Percentiles rank a stretch among this genome's conserved stretches.
Evolutionary conservation across 352 stramenopile species (phyloP).

Genomic region (Albugo laibachii): DNA sequence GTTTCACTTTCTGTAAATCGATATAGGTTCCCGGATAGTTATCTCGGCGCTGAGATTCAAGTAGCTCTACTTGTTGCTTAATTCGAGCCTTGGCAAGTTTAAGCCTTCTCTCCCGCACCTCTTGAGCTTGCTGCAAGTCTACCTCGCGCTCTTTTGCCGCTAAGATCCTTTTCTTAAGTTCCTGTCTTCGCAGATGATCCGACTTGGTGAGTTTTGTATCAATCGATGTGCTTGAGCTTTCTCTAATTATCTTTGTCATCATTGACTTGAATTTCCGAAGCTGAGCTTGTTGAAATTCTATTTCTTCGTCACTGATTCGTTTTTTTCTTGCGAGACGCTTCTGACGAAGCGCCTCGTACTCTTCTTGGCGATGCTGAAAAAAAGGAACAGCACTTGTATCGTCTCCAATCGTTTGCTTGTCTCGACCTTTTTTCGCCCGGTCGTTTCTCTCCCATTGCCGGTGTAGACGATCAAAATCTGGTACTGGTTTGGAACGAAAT

Average conservation of each 20-base stretch:
- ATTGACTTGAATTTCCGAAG: conserved; percentile 8
- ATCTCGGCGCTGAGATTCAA: no score
- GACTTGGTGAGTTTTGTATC: conserved; percentile 17
- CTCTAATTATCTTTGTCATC: no score
- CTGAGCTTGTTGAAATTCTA: conserved; percentile 15
- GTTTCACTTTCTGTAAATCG: conserved; percentile 4
- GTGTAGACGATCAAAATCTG: conserved; percentile 41
- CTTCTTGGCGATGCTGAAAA: conserved; percentile 24
- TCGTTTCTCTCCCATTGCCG: conserved; percentile 25
- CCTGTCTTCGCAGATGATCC: conserved; percentile 29
- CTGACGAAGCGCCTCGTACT: conserved; percentile 23
- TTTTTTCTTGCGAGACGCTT: conserved; percentile 19
- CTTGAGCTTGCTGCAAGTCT: conserved; percentile 8
- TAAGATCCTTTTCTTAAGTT: conserved; percentile 14
- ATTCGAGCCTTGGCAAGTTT: conserved; percentile 29
- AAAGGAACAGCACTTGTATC: conserved; percentile 12
- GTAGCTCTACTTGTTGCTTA: conserved; percentile 20
- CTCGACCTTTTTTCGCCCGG: conserved; percentile 1
- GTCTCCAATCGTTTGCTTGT: background rate
- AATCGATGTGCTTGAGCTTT: no score
- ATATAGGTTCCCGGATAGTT: no score
- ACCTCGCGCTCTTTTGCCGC: conserved; percentile 19
- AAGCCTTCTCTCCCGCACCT: conserved; percentile 15
- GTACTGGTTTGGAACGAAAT: conserved; percentile 19
- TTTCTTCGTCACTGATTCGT: conserved; percentile 10